Evolutionary conservation across 2,329 filamentous ascomycete genomes (phyloP).

Genomic region (Penicillium oxalicum): DNA sequence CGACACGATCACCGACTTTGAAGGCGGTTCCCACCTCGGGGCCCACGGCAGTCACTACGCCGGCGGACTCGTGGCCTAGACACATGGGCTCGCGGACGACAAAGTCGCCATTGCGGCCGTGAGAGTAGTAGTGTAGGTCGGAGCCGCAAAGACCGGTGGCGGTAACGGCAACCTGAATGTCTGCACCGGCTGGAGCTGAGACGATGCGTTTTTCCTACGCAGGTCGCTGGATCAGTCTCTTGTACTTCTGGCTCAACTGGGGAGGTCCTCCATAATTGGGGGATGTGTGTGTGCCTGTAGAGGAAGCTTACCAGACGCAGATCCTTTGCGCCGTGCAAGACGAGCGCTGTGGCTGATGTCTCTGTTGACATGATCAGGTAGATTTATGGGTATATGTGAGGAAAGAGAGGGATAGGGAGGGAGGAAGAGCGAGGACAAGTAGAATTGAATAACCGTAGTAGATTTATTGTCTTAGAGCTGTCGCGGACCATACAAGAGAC

Average conservation of each 20-base stretch:
- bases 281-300: not conserved
- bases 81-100: conserved; percentile 76
- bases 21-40: conserved; percentile 53
- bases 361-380: conserved; percentile 18
- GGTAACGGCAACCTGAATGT: conserved; percentile 60
- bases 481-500: not conserved
- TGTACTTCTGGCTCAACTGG: too few relatives aligned
- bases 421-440: not conserved
- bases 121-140: conserved; percentile 77
- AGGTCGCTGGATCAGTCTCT: conserved; percentile 6
- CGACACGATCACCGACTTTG: conserved; percentile 71
- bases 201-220: conserved; percentile 50
- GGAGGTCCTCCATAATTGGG: too few relatives aligned
- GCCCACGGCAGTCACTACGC: conserved; percentile 68
- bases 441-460: not conserved
- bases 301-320: conserved; percentile 47
- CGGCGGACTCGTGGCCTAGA: conserved; percentile 71
- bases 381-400: not conserved
- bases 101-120: conserved; percentile 82
- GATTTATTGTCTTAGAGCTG: too few relatives aligned
- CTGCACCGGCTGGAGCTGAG: conserved; percentile 43
- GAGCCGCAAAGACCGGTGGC: conserved; percentile 66
- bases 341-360: conserved; percentile 37
- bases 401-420: not conserved
- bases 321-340: conserved; percentile 57